Evolutionary conservation across 805 yeast genomes (phyloP), one percentile per base, ranked within the genome.

Genomic region (Candida quercuum): DNA sequence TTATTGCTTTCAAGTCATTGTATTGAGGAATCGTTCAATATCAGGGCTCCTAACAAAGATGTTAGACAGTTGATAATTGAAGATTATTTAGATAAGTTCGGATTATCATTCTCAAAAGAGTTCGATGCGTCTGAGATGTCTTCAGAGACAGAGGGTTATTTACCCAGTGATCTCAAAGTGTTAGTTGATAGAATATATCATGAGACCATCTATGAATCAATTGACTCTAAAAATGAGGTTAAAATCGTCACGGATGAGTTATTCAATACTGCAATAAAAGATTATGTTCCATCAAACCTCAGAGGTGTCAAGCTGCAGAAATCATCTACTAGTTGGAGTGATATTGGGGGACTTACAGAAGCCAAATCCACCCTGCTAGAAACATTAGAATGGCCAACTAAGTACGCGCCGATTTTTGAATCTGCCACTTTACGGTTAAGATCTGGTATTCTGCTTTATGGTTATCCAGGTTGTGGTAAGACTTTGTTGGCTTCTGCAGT

Each of bases 391-490:
- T 91, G 97, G 97, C 99, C 99, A 2, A 86, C 95, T 1, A 87
- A 81, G 51, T 91, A 91, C 55, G 94, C 96, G 0, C 96, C 97
- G 6, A 86, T 91, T n/a, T 91, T 93, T 61, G 80, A 81, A 14
- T 78, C 77, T 43, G 86, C 95, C 52, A 95, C 98, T 0, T 64
- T 91, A 36, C 65, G 98, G 38, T 67, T 91, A 36, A 71, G 98
- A 51, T 86, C 96, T 0, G 99, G 99, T 35, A 76, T 91, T 18
- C 64, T 91, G 35, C 71, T 91, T 12, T 91, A 91, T 59, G 99
- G 99, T 0, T 91, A 86, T 56, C 98, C 99, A 0, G 99, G 99
- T 2, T 91, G 99, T 62, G 99, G 99, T 32, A 91, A 91, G 60
- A 91, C 98, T 0, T 67, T 89, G 43, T 60, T 91, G 28, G 98